Conservation (phyloP, 129 eudicot species). For the Flaveria robusta region DNA sequence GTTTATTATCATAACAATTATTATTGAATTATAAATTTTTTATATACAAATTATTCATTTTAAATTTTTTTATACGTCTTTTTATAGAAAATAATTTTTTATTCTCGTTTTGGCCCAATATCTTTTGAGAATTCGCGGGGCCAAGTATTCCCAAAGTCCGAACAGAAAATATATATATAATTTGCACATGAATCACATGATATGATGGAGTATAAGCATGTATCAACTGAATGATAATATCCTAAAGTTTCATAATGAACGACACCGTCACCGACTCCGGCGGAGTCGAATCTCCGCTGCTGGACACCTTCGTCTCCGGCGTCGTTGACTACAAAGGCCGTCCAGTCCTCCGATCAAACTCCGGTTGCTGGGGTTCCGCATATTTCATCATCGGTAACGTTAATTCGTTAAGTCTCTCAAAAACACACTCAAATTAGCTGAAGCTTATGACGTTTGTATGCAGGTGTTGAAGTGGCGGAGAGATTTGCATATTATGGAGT, state of each 20-base stretch:
- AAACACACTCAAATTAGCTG: not conserved
- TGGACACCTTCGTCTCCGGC: conserved; percentile 46
- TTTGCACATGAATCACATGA: not conserved
- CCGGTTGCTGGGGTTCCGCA: conserved; percentile 68
- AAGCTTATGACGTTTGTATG: not conserved
- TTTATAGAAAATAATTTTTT: too few species aligned
- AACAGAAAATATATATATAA: too few species aligned
- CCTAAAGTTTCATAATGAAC: not conserved
- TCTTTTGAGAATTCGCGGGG: too few species aligned
- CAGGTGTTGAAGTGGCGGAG: conserved; percentile 77
- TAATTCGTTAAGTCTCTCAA: not conserved
- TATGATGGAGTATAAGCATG: not conserved
- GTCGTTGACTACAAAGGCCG: conserved; percentile 57
- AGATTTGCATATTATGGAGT: conserved; percentile 65
- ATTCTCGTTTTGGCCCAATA: too few species aligned
- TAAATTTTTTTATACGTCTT: too few species aligned
- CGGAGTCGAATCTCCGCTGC: conserved; percentile 33
- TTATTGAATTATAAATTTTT: too few species aligned
- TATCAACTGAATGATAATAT: not conserved
- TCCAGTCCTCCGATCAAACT: conserved; percentile 55
- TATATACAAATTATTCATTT: too few species aligned
- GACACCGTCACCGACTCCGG: not conserved
- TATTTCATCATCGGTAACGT: conserved; percentile 46
- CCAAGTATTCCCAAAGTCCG: too few species aligned
- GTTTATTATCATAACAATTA: too few species aligned